phyloP scores from a whole-genome alignment of 1,284 basidiomycete species.

The Ustilago shanxiensis region DNA sequence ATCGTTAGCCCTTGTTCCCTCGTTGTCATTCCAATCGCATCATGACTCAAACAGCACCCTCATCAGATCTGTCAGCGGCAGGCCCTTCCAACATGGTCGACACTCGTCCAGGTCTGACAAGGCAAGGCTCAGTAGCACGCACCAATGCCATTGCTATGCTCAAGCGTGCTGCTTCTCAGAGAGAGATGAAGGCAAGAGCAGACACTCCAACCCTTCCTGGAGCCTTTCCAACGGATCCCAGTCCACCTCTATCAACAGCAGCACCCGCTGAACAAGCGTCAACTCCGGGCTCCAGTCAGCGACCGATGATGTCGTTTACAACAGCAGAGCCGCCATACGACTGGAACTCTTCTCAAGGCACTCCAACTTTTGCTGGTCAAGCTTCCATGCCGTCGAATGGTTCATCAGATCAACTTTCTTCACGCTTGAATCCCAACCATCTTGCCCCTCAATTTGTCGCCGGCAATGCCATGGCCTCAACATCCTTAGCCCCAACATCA shows the following conservation, averaged over 20 bases:
- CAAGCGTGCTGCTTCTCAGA: constrained; percentile 59
- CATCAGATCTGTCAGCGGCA: constrained; percentile 2
- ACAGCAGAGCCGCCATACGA: constrained; percentile 6
- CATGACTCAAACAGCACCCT: constrained; percentile 19
- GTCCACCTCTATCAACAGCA: not conserved
- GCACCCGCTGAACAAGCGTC: not conserved
- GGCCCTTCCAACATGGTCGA: constrained; percentile 20
- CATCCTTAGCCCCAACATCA: constrained; percentile 4
- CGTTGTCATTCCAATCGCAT: no score
- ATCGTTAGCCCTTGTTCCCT: no score
- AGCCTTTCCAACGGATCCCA: constrained; percentile 14
- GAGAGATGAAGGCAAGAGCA: constrained; percentile 49
- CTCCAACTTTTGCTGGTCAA: not conserved
- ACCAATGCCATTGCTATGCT: constrained; percentile 61
- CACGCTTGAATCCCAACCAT: not conserved
- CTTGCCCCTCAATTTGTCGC: not conserved
- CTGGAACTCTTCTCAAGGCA: not conserved
- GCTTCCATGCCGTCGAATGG: not conserved
- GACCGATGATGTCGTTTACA: not conserved
- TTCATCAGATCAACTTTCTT: constrained; percentile 5
- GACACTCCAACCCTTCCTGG: constrained; percentile 21
- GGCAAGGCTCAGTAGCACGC: constrained; percentile 49
- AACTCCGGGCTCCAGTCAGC: not conserved
- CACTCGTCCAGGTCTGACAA: constrained; percentile 12
- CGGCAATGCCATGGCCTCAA: constrained; percentile 8